These are phyloP conservation scores for Arthrobotrys sinensis DNA, from an alignment of 2,329 filamentous ascomycete species.

Conservation along the genomic window DNA sequence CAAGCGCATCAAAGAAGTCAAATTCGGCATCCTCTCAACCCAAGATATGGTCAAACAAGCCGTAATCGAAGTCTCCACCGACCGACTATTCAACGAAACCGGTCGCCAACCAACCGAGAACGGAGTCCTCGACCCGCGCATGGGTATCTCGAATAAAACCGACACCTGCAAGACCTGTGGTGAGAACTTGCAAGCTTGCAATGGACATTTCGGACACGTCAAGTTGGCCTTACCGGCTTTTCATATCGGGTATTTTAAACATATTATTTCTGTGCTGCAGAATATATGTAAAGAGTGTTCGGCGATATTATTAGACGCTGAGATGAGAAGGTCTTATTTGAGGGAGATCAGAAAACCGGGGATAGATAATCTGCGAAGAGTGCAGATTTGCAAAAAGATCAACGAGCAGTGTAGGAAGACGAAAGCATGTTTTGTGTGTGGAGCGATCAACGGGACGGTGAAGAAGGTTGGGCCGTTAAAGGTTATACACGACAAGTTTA, in stretches of 20 bases:
- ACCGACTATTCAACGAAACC: constrained; percentile 89
- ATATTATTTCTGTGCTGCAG: constrained; percentile 91
- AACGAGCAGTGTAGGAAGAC: constrained; percentile 91
- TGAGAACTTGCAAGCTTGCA: constrained; percentile 84
- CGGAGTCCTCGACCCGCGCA: constrained; percentile 87
- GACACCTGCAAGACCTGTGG: constrained; percentile 87
- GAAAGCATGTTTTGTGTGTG: constrained; percentile 85
- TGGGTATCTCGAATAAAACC: constrained; percentile 90
- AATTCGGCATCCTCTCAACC: constrained; percentile 95
- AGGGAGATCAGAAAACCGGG: constrained; percentile 83
- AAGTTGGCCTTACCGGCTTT: constrained; percentile 91
- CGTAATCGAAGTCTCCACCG: constrained; percentile 93
- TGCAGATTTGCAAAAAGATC: constrained; percentile 88
- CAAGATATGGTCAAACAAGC: constrained; percentile 96
- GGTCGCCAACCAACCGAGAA: constrained; percentile 79
- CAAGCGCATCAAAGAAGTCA: constrained; percentile 91
- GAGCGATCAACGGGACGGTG: constrained; percentile 87
- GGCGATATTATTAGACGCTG: constrained; percentile 83
- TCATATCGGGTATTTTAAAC: constrained; percentile 95
- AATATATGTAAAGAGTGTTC: constrained; percentile 98
- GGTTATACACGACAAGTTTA: constrained; percentile 93
- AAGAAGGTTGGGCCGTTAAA: constrained; percentile 94
- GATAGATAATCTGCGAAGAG: constrained; percentile 87
- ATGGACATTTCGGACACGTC: constrained; percentile 95
- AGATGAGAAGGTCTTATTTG: constrained; percentile 82